These are phyloP conservation scores for Sordaria brevicollis DNA, from an alignment of 495 filamentous ascomycete species.

Conservation along the genomic window DNA sequence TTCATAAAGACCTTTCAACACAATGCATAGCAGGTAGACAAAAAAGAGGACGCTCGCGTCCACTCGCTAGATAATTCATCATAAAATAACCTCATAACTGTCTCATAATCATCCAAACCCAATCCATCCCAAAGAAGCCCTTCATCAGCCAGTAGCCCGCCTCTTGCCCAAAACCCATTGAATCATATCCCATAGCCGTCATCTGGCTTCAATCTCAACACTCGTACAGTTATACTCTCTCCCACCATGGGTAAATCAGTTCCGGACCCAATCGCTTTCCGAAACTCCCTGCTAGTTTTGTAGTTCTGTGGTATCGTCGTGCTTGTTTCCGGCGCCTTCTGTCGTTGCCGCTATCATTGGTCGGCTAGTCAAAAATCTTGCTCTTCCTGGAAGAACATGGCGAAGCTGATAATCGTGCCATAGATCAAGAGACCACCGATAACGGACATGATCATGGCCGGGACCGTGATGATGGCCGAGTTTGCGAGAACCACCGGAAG, in stretches of 20 bases:
- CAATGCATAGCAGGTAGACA: neutral
- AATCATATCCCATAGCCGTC: neutral
- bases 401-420: conserved; percentile 94
- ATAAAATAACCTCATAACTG: neutral
- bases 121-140: neutral
- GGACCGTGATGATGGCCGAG: conserved; percentile 61
- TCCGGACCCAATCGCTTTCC: neutral
- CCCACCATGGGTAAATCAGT: neutral
- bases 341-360: neutral
- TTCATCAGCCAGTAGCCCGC: neutral
- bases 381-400: conserved; percentile 96
- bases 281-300: neutral
- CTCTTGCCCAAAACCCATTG: neutral
- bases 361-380: conserved; percentile 52
- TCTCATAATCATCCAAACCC: neutral
- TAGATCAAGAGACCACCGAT: conserved; percentile 90
- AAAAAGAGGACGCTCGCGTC: neutral
- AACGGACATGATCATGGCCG: conserved; percentile 95
- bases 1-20: neutral
- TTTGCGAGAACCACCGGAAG: conserved; percentile 88
- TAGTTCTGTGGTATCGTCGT: neutral
- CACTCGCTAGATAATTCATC: neutral
- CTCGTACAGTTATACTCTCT: neutral
- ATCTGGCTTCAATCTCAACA: neutral
- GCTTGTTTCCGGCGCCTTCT: neutral